Evolutionary conservation across 805 yeast genomes (phyloP).

Genomic region (Saccharomyces eubayanus): DNA sequence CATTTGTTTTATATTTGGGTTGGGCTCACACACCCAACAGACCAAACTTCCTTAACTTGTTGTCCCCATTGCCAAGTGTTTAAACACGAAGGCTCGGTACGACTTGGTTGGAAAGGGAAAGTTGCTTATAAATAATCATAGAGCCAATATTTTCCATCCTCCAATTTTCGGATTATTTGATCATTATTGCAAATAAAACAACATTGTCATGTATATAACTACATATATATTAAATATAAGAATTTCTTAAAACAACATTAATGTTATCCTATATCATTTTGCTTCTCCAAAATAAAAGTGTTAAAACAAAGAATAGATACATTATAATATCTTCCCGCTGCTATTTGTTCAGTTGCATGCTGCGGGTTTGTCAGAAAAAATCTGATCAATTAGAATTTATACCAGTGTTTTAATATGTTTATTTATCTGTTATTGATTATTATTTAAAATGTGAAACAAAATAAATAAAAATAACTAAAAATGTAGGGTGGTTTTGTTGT

Average conservation of each 20-base stretch:
- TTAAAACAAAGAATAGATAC: too few species aligned
- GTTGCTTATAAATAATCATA: neutral
- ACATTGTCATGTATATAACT: neutral
- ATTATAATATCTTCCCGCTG: neutral
- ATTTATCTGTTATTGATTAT: conserved; percentile 3
- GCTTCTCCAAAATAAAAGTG: neutral
- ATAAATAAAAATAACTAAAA: conserved; percentile 7
- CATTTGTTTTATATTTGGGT: conserved; percentile 86
- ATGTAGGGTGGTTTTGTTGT: conserved; percentile 4
- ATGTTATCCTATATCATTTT: conserved; percentile 1
- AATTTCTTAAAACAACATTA: neutral
- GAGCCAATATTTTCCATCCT: neutral
- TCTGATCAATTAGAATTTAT: conserved; percentile 2
- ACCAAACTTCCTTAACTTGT: conserved; percentile 59
- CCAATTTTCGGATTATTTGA: neutral
- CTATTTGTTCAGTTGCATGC: neutral
- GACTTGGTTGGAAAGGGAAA: neutral
- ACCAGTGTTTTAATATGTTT: conserved; percentile 3
- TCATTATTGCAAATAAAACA: neutral
- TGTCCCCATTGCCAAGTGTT: conserved; percentile 33
- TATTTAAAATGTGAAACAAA: neutral
- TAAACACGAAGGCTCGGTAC: conserved; percentile 5
- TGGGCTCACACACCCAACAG: conserved; percentile 75
- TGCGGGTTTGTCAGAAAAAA: neutral
- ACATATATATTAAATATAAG: neutral